A percentile compares a stretch with the other conserved stretches of the same genome.
Evolutionary conservation across 257 asterid species (phyloP).

Genomic region (Scutellaria minor): DNA sequence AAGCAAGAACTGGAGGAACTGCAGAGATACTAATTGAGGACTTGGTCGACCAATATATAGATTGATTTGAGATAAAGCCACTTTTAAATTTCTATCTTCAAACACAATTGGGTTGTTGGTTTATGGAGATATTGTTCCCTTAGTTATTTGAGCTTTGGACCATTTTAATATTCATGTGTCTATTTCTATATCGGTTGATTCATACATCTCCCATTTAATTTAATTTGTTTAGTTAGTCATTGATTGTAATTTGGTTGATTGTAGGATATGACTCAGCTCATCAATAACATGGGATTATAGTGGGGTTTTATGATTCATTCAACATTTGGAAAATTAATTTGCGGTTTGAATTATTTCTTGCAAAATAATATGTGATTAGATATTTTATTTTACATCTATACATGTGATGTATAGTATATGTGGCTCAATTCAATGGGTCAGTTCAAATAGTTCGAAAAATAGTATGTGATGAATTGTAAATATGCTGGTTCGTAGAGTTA

Average conservation of each 20-base stretch:
- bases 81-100: neutral
- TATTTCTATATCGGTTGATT: constrained; percentile 17
- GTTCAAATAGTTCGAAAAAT: too few relatives aligned
- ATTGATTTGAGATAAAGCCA: constrained; percentile 2
- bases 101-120: constrained; percentile 18
- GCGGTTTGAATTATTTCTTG: too few relatives aligned
- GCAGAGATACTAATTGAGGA: neutral
- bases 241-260: neutral
- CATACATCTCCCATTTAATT: neutral
- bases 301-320: constrained; percentile 7
- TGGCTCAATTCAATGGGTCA: too few relatives aligned
- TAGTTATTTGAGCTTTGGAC: constrained; percentile 38
- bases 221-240: neutral
- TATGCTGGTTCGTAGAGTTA: too few relatives aligned
- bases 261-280: constrained; percentile 38
- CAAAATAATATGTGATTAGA: too few relatives aligned
- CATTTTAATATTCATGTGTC: constrained; percentile 36
- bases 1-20: constrained; percentile 20
- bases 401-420: too few relatives aligned
- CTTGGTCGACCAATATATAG: neutral
- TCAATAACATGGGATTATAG: neutral
- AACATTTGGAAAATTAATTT: too few relatives aligned
- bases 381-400: too few relatives aligned
- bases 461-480: too few relatives aligned
- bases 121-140: constrained; percentile 32